Base-by-base conservation (phyloP, 1,284 basidiomycete genomes). In the Ustilago curta region DNA sequence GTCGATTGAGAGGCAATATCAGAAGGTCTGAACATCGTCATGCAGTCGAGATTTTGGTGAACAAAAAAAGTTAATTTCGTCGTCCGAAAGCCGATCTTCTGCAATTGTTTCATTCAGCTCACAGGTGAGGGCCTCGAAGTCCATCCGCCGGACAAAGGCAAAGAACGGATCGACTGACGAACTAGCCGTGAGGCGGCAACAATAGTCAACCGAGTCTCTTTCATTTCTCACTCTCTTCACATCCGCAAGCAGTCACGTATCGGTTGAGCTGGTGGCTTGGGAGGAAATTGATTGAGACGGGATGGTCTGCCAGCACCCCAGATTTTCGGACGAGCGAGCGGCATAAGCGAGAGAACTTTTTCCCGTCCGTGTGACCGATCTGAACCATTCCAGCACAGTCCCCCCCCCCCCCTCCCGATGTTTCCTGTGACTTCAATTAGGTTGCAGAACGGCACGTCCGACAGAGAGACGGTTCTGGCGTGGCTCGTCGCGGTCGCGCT, bases 401-500 rank as follows among this genome's bases (percentile, higher is more conserved):
- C 12, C 35, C 44, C 42, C 27, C n/a, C n/a, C n/a, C n/a, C n/a
- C n/a, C n/a, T n/a, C n/a, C n/a, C n/a, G n/a, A n/a, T n/a, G n/a
- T n/a, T n/a, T n/a, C n/a, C n/a, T n/a, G n/a, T n/a, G 27, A 47
- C 31, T 47, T 47, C 11, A n/a, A 14, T 1, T 12, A 59, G 19
- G 40, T 21, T 21, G 40, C 35, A 25, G 16, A 19, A 9, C 53
- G 43, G 52, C 52, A 43, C 31, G 27, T n/a, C 25, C 45, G 55
- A 47, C 19, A 25, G 16, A 37, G 9, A 11, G 35, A 29, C 9
- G 16, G 35, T 16, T 27, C 27, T 27, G 14, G 35, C 35, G 35
- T 37, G 14, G 35, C 35, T 12, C 11, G 35, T 63, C 61, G 61
- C 61, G 61, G 54, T 57, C 61, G 61, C 61, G 55, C 55, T 58